Evolutionary conservation across 441 rosid genomes (phyloP), one percentile per base, ranked within the genome.

Genomic region (Arabidopsis lyrata): DNA sequence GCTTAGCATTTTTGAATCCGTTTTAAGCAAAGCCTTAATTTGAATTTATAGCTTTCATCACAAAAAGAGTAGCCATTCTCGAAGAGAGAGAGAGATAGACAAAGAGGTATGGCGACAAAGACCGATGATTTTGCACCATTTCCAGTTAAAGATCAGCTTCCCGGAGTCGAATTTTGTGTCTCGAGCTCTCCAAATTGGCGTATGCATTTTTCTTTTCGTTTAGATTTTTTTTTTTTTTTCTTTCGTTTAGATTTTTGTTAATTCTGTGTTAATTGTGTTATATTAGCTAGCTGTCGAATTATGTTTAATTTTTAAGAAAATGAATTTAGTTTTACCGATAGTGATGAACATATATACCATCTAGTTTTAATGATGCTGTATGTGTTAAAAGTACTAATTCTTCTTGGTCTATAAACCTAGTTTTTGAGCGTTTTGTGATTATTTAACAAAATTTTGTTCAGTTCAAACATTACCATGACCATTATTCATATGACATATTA

Each of bases 181-280:
- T 80, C 89, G 41, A 93, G 97, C 78, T 73, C 83, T 75, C 98
- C 98, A 36, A 42, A 85, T 18, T 93, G 98, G 98, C 81, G 97
- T 93, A 84, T 32, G 72, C 29, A 29, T 27, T 22, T 13, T 49
- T 20, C 6, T 35, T 6, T 13, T 29, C 38, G 15, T 39, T 6
- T 27, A 8, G 34, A 10, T 48, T 55, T 72, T 35, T 9, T n/a
- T n/a, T n/a, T n/a, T n/a, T 27, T 22, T 13, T 49, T 20, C 6
- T 35, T 6, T 13, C 38, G 15, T 39, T 6, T 27, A 8, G 34
- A 10, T 48, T 55, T 72, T 35, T 9, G 44, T 6, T 45, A 64
- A 34, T 44, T 63, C 9, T 50, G 52, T 31, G 11, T 50, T 31
- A 20, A 11, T 22, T 55, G 22, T 22, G 22, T 22, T 57, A 66